Evolutionary conservation across 441 rosid species (phyloP).

Genomic region (Bruguiera hainesii): DNA sequence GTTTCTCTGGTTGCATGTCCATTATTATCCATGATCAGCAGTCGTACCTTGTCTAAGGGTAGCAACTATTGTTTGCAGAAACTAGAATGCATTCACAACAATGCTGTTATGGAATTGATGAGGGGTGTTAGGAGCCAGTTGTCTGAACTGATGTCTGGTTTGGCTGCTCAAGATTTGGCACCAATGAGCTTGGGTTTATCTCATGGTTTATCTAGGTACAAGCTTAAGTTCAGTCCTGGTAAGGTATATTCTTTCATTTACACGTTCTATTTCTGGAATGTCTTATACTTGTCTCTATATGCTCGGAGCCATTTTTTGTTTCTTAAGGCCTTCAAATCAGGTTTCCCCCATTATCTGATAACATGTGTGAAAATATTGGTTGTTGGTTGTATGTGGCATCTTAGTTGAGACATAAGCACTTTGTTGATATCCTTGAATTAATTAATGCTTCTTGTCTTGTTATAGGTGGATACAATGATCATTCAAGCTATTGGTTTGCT

Average conservation of each 20-base stretch:
- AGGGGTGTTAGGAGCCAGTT: conserved; percentile 88
- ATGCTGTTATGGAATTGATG: conserved; percentile 88
- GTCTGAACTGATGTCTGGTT: conserved; percentile 79
- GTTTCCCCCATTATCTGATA: background rate
- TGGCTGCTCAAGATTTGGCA: conserved; percentile 76
- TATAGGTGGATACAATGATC: conserved; percentile 88
- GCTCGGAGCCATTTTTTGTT: no score
- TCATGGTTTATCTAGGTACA: conserved; percentile 81
- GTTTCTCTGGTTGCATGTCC: conserved; percentile 23
- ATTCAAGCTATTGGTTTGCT: conserved; percentile 90
- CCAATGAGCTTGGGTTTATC: conserved; percentile 96
- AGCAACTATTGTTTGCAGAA: conserved; percentile 42
- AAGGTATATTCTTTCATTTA: conserved; percentile 43
- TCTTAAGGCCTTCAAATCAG: background rate
- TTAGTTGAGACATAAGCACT: no score
- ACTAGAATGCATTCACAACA: conserved; percentile 86
- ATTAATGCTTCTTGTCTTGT: conserved; percentile 6
- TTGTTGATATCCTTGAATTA: background rate
- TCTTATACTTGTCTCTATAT: no score
- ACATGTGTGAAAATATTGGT: background rate
- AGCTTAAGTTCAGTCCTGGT: conserved; percentile 85
- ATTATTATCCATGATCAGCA: no score
- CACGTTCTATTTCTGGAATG: no score
- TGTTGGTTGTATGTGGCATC: background rate
- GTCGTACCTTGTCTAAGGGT: conserved; percentile 10